Percentiles rank a stretch among this genome's conserved stretches.
phyloP scores from a whole-genome alignment of 2,329 filamentous ascomycete species.

The Penicillium concentricum region DNA sequence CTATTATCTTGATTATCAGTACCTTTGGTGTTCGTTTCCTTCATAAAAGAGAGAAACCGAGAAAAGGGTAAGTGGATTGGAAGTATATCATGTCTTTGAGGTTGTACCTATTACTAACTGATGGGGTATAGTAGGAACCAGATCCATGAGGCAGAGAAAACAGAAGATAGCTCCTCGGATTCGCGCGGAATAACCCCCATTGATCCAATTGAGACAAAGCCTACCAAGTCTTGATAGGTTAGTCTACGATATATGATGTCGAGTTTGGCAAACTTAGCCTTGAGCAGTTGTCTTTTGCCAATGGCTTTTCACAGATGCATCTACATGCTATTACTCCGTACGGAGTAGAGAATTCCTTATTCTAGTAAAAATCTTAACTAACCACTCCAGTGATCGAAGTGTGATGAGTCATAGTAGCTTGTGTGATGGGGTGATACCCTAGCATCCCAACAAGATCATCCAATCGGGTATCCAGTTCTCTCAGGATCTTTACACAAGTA shows the following conservation, averaged over 20 bases:
- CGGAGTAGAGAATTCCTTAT: too few species aligned
- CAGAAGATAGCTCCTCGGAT: conserved; percentile 3
- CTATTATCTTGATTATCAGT: conserved; percentile 51
- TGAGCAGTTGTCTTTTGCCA: neutral
- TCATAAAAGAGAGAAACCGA: conserved; percentile 6
- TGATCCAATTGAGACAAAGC: neutral
- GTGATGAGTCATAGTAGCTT: neutral
- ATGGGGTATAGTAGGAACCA: neutral
- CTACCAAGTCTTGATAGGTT: neutral
- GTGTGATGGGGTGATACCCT: neutral
- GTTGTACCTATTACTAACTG: neutral
- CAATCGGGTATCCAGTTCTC: neutral
- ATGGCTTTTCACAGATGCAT: neutral
- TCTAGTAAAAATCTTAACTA: too few species aligned
- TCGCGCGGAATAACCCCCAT: neutral
- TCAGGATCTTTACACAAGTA: neutral
- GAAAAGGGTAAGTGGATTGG: conserved; percentile 2
- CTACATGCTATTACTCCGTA: too few species aligned
- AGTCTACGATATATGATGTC: neutral
- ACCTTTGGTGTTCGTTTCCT: conserved; percentile 45
- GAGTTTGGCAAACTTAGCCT: neutral
- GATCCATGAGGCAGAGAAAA: neutral
- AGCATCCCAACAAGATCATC: neutral
- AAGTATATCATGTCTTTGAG: neutral
- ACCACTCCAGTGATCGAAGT: neutral